A percentile compares a stretch with the other conserved stretches of the same genome.
phyloP scores from a whole-genome alignment of 495 filamentous ascomycete species.

The Xeromyces bisporus region DNA sequence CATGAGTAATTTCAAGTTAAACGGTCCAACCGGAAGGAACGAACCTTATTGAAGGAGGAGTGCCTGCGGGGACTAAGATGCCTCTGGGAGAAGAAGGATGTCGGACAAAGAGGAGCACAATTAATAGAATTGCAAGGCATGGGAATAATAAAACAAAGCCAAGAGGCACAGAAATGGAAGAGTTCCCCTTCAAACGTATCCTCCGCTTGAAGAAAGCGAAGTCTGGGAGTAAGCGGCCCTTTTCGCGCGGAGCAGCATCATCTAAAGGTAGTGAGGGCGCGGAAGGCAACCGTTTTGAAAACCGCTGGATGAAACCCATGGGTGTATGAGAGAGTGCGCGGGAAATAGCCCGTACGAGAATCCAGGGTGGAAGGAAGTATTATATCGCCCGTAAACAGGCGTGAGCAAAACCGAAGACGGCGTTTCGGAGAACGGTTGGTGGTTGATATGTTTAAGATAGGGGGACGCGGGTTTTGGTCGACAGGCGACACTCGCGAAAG shows the following conservation, averaged over 20 bases:
- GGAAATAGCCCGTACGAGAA: neutral
- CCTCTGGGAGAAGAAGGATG: slow-evolving; percentile 70
- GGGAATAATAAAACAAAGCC: slow-evolving; percentile 90
- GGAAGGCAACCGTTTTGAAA: slow-evolving; percentile 47
- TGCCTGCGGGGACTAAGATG: slow-evolving; percentile 76
- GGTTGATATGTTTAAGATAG: slow-evolving; percentile 7
- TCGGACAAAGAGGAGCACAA: slow-evolving; percentile 75
- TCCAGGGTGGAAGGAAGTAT: slow-evolving; percentile 3
- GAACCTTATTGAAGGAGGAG: slow-evolving; percentile 84
- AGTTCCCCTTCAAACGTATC: slow-evolving; percentile 85
- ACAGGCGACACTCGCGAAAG: neutral
- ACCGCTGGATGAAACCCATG: slow-evolving; percentile 49
- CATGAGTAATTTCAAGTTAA: too few relatives aligned
- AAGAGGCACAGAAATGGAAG: slow-evolving; percentile 81
- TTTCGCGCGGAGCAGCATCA: slow-evolving; percentile 35
- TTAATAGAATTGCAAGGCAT: slow-evolving; percentile 76
- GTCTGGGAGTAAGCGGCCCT: slow-evolving; percentile 34
- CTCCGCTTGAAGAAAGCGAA: slow-evolving; percentile 79
- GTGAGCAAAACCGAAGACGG: too few relatives aligned
- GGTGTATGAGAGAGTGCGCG: too few relatives aligned
- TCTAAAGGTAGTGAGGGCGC: slow-evolving; percentile 42
- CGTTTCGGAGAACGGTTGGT: too few relatives aligned
- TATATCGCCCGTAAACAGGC: too few relatives aligned
- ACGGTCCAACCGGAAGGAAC: slow-evolving; percentile 10
- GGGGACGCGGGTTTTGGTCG: slow-evolving; percentile 6